Evolutionary conservation across 2,329 filamentous ascomycete species (phyloP).

Genomic region (Onygena corvina): DNA sequence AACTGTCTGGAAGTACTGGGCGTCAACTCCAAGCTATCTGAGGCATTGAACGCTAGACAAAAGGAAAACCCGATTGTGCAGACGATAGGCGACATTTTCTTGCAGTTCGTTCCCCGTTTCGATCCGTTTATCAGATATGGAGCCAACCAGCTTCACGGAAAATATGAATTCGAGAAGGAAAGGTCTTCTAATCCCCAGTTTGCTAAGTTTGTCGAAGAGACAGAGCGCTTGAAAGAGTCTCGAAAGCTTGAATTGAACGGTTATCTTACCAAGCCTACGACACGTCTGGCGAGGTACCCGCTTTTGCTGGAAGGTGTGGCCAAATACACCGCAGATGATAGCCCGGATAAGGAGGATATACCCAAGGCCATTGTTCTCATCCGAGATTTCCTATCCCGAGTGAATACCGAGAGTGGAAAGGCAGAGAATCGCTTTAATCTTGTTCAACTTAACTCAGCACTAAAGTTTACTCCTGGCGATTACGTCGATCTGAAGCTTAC

Average conservation of each 20-base stretch:
- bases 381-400: slow-evolving; percentile 70
- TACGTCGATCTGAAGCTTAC: slow-evolving; percentile 88
- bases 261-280: slow-evolving; percentile 95
- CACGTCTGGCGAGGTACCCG: slow-evolving; percentile 84
- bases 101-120: slow-evolving; percentile 83
- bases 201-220: slow-evolving; percentile 86
- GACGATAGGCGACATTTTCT: slow-evolving; percentile 85
- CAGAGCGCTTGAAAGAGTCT: slow-evolving; percentile 89
- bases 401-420: slow-evolving; percentile 92
- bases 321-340: slow-evolving; percentile 83
- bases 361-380: slow-evolving; percentile 80
- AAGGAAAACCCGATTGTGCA: slow-evolving; percentile 80
- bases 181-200: slow-evolving; percentile 76
- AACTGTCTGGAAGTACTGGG: slow-evolving; percentile 91
- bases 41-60: slow-evolving; percentile 77
- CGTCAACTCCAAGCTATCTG: slow-evolving; percentile 80
- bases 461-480: slow-evolving; percentile 82
- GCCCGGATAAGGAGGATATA: slow-evolving; percentile 80
- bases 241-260: slow-evolving; percentile 94
- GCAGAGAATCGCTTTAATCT: slow-evolving; percentile 96
- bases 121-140: slow-evolving; percentile 95
- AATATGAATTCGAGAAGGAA: slow-evolving; percentile 97
- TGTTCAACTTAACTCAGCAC: slow-evolving; percentile 76
- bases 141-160: slow-evolving; percentile 87
- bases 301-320: slow-evolving; percentile 80